Conservation (phyloP, 2,329 filamentous ascomycete species). For the Amauroascus verrucosus region DNA sequence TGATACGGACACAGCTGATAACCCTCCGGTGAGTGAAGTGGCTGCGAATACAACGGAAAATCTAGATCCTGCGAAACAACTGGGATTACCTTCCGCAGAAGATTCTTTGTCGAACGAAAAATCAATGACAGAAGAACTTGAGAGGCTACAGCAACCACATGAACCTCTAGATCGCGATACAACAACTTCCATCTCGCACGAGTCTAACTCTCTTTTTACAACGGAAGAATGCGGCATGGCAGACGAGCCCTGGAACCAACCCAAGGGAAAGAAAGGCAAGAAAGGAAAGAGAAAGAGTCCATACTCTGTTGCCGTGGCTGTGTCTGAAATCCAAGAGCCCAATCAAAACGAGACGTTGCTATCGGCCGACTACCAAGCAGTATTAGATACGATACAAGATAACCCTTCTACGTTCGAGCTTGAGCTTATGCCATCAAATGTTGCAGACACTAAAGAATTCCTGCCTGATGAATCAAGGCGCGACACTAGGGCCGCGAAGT, state of each 20-base stretch:
- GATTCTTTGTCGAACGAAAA: background rate
- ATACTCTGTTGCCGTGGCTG: background rate
- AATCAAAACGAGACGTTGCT: background rate
- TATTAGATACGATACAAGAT: background rate
- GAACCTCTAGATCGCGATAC: background rate
- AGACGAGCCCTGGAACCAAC: background rate
- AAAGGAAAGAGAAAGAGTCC: slow-evolving; percentile 19
- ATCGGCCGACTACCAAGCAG: background rate
- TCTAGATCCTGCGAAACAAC: background rate
- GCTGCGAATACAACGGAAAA: background rate
- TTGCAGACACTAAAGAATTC: background rate
- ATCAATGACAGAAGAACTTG: background rate
- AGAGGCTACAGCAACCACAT: background rate
- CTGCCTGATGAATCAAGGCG: background rate
- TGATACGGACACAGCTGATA: background rate
- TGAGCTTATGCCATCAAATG: background rate
- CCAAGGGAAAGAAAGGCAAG: slow-evolving; percentile 19
- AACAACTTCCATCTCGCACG: background rate
- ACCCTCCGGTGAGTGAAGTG: background rate
- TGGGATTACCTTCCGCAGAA: background rate
- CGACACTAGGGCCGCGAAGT: background rate
- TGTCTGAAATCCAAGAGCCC: background rate
- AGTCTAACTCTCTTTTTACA: background rate
- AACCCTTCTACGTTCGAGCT: background rate
- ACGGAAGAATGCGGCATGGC: background rate